phyloP scores from a whole-genome alignment of 495 filamentous ascomycete genomes.

The Aspergillus cristatus region DNA sequence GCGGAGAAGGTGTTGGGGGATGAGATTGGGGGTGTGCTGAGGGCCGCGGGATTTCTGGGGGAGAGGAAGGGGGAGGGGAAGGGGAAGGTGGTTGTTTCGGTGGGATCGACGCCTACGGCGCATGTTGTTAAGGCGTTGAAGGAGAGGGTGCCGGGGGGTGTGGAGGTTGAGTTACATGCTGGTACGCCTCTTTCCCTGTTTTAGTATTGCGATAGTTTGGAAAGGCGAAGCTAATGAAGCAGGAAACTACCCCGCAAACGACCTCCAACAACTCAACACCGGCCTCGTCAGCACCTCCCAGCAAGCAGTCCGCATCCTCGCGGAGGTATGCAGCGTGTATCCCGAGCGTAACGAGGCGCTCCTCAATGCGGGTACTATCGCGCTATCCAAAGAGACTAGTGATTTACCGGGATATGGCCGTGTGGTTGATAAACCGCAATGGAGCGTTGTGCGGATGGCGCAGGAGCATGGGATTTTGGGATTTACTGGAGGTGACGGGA shows the following conservation, averaged over 20 bases:
- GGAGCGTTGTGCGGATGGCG: conserved; percentile 52
- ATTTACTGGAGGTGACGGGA: conserved; percentile 4
- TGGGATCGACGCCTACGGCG: conserved; percentile 28
- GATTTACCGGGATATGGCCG: conserved; percentile 12
- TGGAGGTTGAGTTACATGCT: conserved; percentile 26
- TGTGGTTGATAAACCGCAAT: conserved; percentile 29
- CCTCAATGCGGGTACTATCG: conserved; percentile 15
- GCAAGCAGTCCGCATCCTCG: conserved; percentile 14
- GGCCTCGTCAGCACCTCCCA: conserved; percentile 9
- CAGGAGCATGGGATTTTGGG: conserved; percentile 60
- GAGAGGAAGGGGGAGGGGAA: background rate
- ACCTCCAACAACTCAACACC: conserved; percentile 19
- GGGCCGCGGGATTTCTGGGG: background rate
- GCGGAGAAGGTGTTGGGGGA: conserved; percentile 7
- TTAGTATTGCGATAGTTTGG: no score
- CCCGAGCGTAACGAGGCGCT: conserved; percentile 21
- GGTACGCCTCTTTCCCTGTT: no score
- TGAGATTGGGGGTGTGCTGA: conserved; percentile 6
- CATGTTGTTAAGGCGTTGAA: conserved; percentile 21
- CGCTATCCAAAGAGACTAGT: conserved; percentile 16
- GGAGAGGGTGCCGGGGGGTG: conserved; percentile 8
- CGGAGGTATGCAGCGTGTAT: conserved; percentile 19
- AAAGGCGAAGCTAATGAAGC: background rate
- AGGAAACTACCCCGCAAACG: conserved; percentile 18
- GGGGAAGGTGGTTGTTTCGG: conserved; percentile 18